These are phyloP conservation scores for Ceratorhiza oryzae-sativae DNA, from an alignment of 1,284 basidiomycete genomes.

Conservation along the genomic window DNA sequence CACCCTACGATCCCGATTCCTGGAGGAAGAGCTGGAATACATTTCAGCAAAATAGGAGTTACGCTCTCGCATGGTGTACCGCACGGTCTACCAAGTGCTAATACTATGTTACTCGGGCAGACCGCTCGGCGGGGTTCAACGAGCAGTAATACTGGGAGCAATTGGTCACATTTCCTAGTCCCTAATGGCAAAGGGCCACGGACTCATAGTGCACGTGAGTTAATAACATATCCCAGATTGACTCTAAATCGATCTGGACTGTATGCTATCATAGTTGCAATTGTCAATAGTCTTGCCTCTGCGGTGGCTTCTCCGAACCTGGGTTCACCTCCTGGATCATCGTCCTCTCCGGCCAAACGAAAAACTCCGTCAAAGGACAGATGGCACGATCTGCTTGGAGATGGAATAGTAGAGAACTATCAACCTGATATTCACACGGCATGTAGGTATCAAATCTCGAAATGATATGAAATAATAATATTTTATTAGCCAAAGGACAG, in stretches of 20 bases:
- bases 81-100: conserved; percentile 1
- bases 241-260: not conserved
- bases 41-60: conserved; percentile 12
- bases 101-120: conserved; percentile 1
- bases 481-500: not conserved
- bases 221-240: too few relatives aligned
- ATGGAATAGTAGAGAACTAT: not conserved
- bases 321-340: not conserved
- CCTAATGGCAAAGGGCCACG: not conserved
- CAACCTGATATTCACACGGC: not conserved
- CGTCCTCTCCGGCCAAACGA: not conserved
- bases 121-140: not conserved
- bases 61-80: conserved; percentile 9
- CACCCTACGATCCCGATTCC: conserved; percentile 5
- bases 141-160: not conserved
- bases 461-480: not conserved
- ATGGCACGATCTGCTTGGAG: not conserved
- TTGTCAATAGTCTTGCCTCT: conserved; percentile 3
- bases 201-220: conserved; percentile 16
- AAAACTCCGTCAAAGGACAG: not conserved
- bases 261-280: not conserved
- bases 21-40: conserved; percentile 1
- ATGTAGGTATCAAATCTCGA: not conserved
- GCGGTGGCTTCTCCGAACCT: conserved; percentile 18
- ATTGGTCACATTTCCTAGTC: not conserved